A percentile compares a stretch with the other conserved stretches of the same genome.
Evolutionary conservation across 164 flowering plant genomes (phyloP).

Genomic region (Warburgia ugandensis): DNA sequence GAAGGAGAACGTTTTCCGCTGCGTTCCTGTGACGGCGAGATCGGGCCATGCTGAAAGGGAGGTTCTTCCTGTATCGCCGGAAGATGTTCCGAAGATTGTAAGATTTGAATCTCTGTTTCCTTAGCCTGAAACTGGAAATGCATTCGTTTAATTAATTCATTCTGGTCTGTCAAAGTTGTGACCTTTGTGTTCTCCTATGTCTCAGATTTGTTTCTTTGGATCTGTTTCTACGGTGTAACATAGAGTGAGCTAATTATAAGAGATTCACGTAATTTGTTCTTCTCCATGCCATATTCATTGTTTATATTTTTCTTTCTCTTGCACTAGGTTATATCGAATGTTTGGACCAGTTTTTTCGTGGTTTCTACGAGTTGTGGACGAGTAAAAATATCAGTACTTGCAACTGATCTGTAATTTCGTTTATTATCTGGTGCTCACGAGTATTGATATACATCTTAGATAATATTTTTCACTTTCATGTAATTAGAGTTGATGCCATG

Average conservation of each 20-base stretch:
- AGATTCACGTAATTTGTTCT: no score
- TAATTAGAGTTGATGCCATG: neutral
- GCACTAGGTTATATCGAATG: neutral
- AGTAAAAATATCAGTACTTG: neutral
- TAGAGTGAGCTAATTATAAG: no score
- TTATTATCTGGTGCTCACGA: neutral
- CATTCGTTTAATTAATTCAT: neutral
- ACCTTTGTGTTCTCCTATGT: no score
- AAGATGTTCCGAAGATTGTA: slow-evolving; percentile 15
- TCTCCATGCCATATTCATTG: no score
- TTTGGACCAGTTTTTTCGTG: neutral
- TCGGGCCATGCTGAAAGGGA: slow-evolving; percentile 10
- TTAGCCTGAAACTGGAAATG: neutral
- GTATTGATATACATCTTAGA: neutral
- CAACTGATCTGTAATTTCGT: neutral
- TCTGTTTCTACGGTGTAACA: no score
- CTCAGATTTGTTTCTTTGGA: no score
- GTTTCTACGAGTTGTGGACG: neutral
- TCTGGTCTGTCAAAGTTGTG: neutral
- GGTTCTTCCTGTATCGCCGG: slow-evolving; percentile 23
- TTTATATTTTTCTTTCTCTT: no score
- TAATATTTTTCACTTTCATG: neutral
- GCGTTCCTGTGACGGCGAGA: slow-evolving; percentile 12
- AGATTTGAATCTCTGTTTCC: neutral
- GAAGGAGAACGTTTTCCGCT: neutral